phyloP scores from a whole-genome alignment of 2,329 filamentous ascomycete species.

The Fonsecaea nubica region DNA sequence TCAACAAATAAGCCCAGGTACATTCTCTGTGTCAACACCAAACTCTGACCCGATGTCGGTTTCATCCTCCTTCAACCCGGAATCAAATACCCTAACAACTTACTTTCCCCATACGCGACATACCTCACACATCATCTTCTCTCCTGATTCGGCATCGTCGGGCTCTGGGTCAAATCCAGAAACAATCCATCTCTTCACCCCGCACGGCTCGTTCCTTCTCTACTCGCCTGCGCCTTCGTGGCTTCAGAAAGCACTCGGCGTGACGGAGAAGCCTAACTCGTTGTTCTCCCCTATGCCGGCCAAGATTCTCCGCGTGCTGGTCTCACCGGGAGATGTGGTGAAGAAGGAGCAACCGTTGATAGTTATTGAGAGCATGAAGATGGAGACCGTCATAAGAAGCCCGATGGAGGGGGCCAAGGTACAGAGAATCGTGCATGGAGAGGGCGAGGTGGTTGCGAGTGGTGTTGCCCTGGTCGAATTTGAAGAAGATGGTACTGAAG shows the following conservation, averaged over 20 bases:
- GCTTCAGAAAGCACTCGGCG: slow-evolving; percentile 85
- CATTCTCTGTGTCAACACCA: slow-evolving; percentile 58
- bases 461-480: slow-evolving; percentile 77
- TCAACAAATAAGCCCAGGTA: slow-evolving; percentile 56
- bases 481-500: slow-evolving; percentile 55
- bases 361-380: slow-evolving; percentile 91
- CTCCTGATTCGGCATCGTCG: slow-evolving; percentile 17
- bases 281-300: slow-evolving; percentile 96
- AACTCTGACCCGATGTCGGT: slow-evolving; percentile 50
- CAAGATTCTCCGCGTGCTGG: slow-evolving; percentile 90
- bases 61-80: slow-evolving; percentile 55
- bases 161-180: slow-evolving; percentile 44
- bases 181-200: slow-evolving; percentile 76
- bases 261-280: slow-evolving; percentile 79
- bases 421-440: slow-evolving; percentile 74
- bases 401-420: slow-evolving; percentile 72
- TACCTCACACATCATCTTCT: slow-evolving; percentile 73
- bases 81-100: slow-evolving; percentile 65
- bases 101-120: slow-evolving; percentile 85
- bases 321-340: slow-evolving; percentile 79
- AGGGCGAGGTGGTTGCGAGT: slow-evolving; percentile 81
- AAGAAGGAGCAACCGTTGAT: slow-evolving; percentile 86
- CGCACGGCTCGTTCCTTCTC: slow-evolving; percentile 64
- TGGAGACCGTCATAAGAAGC: slow-evolving; percentile 83
- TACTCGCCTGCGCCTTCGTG: slow-evolving; percentile 69